Evolutionary conservation across 2,329 filamentous ascomycete species (phyloP).

Genomic region (Hypoxylon sp.): DNA sequence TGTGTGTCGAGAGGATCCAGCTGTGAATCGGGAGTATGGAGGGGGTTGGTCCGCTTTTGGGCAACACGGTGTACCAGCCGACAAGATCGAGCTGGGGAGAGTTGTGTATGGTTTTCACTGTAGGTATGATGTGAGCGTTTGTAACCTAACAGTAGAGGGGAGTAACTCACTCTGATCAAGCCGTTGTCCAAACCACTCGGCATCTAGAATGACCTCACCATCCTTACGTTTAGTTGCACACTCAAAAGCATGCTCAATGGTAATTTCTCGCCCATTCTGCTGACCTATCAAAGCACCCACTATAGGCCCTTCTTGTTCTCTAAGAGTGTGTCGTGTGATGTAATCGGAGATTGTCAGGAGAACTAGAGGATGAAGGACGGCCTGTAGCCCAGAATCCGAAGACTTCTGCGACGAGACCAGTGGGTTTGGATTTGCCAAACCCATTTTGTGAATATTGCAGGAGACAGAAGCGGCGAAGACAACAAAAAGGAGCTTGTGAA

Average conservation of each 20-base stretch:
- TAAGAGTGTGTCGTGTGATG: conserved; percentile 89
- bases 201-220: conserved; percentile 74
- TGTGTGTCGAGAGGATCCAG: conserved; percentile 80
- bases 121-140: conserved; percentile 35
- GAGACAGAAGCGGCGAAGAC: not conserved
- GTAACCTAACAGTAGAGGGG: not conserved
- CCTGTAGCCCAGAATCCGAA: conserved; percentile 81
- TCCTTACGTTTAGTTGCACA: conserved; percentile 72
- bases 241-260: conserved; percentile 93
- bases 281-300: conserved; percentile 91
- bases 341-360: conserved; percentile 97
- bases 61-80: conserved; percentile 90
- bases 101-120: conserved; percentile 92
- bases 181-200: conserved; percentile 80
- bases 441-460: conserved; percentile 61
- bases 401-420: conserved; percentile 77
- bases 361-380: conserved; percentile 91
- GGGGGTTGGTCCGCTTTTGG: conserved; percentile 78
- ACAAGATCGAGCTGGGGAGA: conserved; percentile 86
- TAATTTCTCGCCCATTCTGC: conserved; percentile 91
- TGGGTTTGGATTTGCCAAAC: conserved; percentile 64
- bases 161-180: conserved; percentile 83
- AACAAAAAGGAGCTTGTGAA: conserved; percentile 21
- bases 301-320: conserved; percentile 81
- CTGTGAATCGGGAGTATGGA: conserved; percentile 81